Base-by-base conservation (phyloP, 2,329 filamentous ascomycete genomes). In the Microascus cirrosus region DNA sequence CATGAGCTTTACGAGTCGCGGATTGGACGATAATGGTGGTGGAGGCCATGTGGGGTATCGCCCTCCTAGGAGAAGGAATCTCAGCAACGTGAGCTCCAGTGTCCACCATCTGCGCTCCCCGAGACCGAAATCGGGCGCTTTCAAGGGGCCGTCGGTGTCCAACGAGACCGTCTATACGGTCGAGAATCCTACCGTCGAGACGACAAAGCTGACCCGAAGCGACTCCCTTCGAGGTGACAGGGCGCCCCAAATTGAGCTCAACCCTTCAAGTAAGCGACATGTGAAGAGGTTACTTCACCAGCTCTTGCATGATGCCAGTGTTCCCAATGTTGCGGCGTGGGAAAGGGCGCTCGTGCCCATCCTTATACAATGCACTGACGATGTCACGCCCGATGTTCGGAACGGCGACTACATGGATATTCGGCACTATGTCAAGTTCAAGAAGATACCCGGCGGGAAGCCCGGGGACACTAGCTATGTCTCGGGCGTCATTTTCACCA, bases 341-440 rank as follows among this genome's bases (percentile, higher is more conserved):
- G 89, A 96, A 67, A 92, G 86, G 63, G 90, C 93, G 0, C 76
- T 99, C 13, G 81, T 96, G 55, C 94, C 94, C 0, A 95, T 99
- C 56, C 78, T 99, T 22, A 77, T 96, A 24, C 88, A 88, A 64
- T 94, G 92, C 62, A 95, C 93, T 0, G 91, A 96, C 63, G 94
- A 97, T 67, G 92, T 99, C 3, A 88, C 95, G 61, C 94, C 94
- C 1, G 89, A 97, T 69, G 89, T 96, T 52, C 87, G 91, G 59
- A 82, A 84, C 58, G 92, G 91, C 32, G 94, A 99, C 69, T 89
- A 94, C 67, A 97, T 99, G 79, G 94, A 99, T 68, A 94, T 99
- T 60, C 83, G 94, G 3, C 92, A 97, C 68, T 99, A 96, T 67
- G 90, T 99, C 61, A 99, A 99, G 69, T 74, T 99, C 34, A 99